A percentile compares a stretch with the other conserved stretches of the same genome.
These are phyloP conservation scores for Jatropha multifida DNA, from an alignment of 441 rosid species.

Conservation along the genomic window DNA sequence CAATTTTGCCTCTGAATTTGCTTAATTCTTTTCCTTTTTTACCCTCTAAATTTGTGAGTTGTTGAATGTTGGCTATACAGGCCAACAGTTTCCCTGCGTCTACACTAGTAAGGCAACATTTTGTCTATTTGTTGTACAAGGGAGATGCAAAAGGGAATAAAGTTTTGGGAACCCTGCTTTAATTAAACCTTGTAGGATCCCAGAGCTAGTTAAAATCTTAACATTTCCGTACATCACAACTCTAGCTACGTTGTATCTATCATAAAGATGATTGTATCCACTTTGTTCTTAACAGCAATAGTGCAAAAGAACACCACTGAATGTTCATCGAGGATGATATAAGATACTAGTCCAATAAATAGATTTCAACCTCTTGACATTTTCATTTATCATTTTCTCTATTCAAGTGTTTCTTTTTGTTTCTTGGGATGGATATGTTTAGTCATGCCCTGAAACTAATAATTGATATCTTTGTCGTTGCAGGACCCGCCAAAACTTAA, in stretches of 20 bases:
- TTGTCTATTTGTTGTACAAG: neutral
- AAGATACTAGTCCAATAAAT: too few species aligned
- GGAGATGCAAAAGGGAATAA: neutral
- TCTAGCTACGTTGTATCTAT: neutral
- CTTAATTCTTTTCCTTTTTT: neutral
- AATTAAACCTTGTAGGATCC: neutral
- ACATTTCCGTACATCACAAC: neutral
- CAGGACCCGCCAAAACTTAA: constrained; percentile 90
- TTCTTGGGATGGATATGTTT: neutral
- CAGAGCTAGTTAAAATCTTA: neutral
- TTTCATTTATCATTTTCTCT: neutral
- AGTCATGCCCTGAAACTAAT: neutral
- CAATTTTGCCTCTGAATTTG: neutral
- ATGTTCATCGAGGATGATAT: neutral
- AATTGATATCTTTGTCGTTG: constrained; percentile 11
- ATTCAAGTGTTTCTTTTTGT: neutral
- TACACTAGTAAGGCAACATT: neutral
- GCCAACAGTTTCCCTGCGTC: neutral
- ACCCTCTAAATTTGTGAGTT: neutral
- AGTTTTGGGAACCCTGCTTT: neutral
- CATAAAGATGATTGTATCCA: too few species aligned
- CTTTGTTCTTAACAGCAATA: neutral
- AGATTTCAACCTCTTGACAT: neutral
- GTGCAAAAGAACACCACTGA: neutral
- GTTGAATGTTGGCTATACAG: neutral